Evolutionary conservation across 768 basidiomycete genomes (phyloP), one percentile per base, ranked within the genome.

Genomic region (Trametes punicea): DNA sequence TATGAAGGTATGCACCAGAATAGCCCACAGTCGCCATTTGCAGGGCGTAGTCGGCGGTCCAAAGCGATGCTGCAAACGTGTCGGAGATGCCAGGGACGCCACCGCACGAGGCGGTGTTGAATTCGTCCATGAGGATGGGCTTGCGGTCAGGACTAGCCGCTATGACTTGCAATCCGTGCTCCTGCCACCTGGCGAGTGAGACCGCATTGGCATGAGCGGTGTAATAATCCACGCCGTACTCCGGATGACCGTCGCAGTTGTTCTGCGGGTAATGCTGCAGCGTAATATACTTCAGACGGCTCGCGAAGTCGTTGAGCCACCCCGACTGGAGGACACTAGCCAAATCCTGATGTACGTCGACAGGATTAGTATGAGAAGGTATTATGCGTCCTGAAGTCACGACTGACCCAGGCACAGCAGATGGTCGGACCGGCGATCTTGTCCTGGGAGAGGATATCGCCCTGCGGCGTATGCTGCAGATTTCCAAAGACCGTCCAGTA

Each of bases 191-290:
- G 0, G 76, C 73, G 18, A 58, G 57, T 56, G 69, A 56, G 31
- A 78, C 80, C 10, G 65, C 75, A 60, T 79, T 76, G 11, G 76
- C 61, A 65, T 82, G 80, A 38, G 75, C 71, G 11, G 73, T 62
- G 63, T 80, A 81, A 55, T 74, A 77, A 13, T 75, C 69, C 6
- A 77, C 61, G 13, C 72, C 71, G 55, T 62, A 77, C n/a, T 62
- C 47, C 61, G 75, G 69, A 3, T 45, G 60, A 2, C 73, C 74
- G 20, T 63, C 57, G 61, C 63, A 64, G 42, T 79, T 75, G 60
- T 80, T 74, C 57, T 81, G 75, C 1, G 80, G 78, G 62, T 81
- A 82, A 61, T 81, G 80, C 59, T 82, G 81, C 10, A 82, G 54
- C 1, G 65, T 75, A 50, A 82, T 73, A 56, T 81, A 82, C 69